These are phyloP conservation scores for Bacidia rubella DNA, from an alignment of 495 filamentous ascomycete genomes.

Conservation along the genomic window DNA sequence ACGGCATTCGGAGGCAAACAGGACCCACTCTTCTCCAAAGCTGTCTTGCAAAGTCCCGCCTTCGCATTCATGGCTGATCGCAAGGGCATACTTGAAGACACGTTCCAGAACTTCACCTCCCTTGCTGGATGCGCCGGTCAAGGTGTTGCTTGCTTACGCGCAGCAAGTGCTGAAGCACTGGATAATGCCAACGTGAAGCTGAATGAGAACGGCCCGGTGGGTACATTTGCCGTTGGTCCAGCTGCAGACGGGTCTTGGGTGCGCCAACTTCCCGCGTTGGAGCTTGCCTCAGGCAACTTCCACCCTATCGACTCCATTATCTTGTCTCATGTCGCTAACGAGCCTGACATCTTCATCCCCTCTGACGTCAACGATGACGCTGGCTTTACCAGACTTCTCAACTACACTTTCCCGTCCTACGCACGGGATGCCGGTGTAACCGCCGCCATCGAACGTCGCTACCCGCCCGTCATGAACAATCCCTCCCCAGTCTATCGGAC, in stretches of 20 bases:
- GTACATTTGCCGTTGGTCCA: constrained; percentile 32
- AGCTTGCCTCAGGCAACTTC: constrained; percentile 26
- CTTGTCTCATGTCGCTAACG: constrained; percentile 29
- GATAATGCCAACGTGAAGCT: constrained; percentile 29
- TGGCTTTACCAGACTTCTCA: constrained; percentile 37
- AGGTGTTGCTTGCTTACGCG: constrained; percentile 31
- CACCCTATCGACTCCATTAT: constrained; percentile 24
- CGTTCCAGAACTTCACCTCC: constrained; percentile 30
- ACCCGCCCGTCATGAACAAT: constrained; percentile 19
- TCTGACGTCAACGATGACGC: constrained; percentile 36
- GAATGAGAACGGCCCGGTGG: constrained; percentile 22
- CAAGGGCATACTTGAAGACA: constrained; percentile 24
- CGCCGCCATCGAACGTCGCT: constrained; percentile 22
- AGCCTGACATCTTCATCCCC: constrained; percentile 26
- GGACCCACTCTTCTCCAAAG: constrained; percentile 33
- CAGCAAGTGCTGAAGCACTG: constrained; percentile 23
- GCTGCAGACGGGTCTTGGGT: constrained; percentile 33
- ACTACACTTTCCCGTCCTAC: constrained; percentile 28
- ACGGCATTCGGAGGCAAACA: constrained; percentile 27
- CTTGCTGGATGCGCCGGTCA: constrained; percentile 34
- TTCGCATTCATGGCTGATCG: constrained; percentile 32
- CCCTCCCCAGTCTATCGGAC: constrained; percentile 18
- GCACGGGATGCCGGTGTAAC: constrained; percentile 22
- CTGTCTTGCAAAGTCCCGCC: constrained; percentile 35
- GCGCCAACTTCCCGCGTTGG: constrained; percentile 30